Base-by-base conservation (phyloP, 768 basidiomycete genomes). In the Calvatia gigantea region DNA sequence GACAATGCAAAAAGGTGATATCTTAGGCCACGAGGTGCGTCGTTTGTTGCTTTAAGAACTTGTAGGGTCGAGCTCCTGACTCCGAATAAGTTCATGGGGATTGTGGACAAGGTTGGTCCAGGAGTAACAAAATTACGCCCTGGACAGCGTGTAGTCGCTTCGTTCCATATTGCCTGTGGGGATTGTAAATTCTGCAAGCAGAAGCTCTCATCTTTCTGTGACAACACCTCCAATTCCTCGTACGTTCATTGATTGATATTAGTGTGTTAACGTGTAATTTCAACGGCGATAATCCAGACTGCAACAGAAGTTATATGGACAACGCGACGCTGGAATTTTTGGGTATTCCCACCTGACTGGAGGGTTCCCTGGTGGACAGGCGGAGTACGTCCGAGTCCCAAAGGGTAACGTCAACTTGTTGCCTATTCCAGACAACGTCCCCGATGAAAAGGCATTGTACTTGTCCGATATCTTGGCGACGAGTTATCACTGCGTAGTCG, bases 81-180 rank as follows among this genome's bases (percentile, higher is more conserved):
- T 23, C 29, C 32, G 17, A 51, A 41, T 6, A 41, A 83, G 78
- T 83, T 83, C 65, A 86, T 86, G 83, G 88, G 88, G 2, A 68
- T 79, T 32, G 80, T 90, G 29, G 85, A 87, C 58, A 76, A 79
- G 50, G 71, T 89, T 32, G 88, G 89, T 0, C 77, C 82, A 0
- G 79, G 75, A 52, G 84, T 90, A n/a, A 80, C 68, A 35, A 81
- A 83, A 44, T 68, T 89, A 55, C 70, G 77, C 28, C 60, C 73
- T 11, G 89, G 89, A 17, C 82, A 91, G 62, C 80, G 87, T 21
- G 88, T 90, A 51, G 89, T 91, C n/a, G 79, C 82, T 0, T 84
- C 83, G 2, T 91, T 91, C 81, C 87, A 89, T 64, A 83, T 87
- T 50, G 85, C 86, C 0, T 90, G 88, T 61, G 87, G 89, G 2